Base-by-base conservation (phyloP, 441 rosid species). In the Gossypium davidsonii region DNA sequence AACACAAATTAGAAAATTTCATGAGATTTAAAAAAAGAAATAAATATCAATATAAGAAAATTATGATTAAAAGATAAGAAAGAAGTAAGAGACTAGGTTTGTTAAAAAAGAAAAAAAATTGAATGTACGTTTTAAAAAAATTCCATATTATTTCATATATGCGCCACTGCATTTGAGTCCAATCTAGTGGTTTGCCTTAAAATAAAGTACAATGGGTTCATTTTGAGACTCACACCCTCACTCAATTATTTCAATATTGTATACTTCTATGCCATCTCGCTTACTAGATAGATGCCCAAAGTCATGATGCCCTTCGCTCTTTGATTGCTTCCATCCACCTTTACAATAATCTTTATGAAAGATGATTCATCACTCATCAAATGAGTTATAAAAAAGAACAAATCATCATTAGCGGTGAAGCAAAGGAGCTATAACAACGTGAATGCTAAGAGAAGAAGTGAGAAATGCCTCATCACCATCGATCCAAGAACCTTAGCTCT, bases 131-230 rank as follows among this genome's bases (percentile, higher is more conserved):
- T 37, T 37, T 37, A 37, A 37, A 6, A 37, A 37, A 37, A 7
- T 7, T 7, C 10, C 42, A 37, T 37, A 37, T 37, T 89, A 94
- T 71, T 92, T 94, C 76, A 94, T 68, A 81, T 94, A 94, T 42
- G 98, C 94, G 78, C 98, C 97, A 56, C 97, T 97, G 61, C 97
- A 92, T 86, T 94, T 97, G 34, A 94, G 96, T 39, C 98, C 97
- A 44, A 87, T 84, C 72, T 92, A 97, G 72, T 88, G 82, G 42
- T 97, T 97, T 73, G 86, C 86, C 83, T 94, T 97, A 76, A 86
- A 92, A 25, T 94, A 97, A 62, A 94, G 90, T 67, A 86, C 94
- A 56, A 85, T 56, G 9, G 94, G 90, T 17, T 88, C 94, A 25
- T 91, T 96, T 86, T 88, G 12, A 91, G 96, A 85, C 70, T 83